Evolutionary conservation across 1,139 yeast species (phyloP).

Genomic region (Saccharomyces pastorianus): DNA sequence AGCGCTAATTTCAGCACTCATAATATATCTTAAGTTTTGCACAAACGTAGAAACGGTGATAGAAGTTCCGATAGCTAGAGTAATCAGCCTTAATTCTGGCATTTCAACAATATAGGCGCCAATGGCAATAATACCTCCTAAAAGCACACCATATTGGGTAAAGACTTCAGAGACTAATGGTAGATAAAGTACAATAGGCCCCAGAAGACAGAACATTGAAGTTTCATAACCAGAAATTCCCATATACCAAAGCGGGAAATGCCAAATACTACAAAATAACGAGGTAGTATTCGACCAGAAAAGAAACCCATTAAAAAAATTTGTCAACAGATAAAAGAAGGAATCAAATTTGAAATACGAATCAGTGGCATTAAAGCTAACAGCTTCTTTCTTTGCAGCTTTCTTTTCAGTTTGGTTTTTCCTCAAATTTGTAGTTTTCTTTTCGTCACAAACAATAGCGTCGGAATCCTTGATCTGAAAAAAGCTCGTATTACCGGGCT

Average conservation of each 20-base stretch:
- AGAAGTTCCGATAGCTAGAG: constrained; percentile 59
- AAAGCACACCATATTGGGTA: constrained; percentile 41
- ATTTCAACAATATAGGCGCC: constrained; percentile 62
- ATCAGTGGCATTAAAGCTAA: constrained; percentile 3
- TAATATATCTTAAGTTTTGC: constrained; percentile 45
- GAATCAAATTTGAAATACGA: constrained; percentile 25
- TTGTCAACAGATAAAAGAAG: constrained; percentile 38
- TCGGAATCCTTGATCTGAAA: constrained; percentile 8
- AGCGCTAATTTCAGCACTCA: constrained; percentile 27
- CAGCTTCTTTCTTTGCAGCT: constrained; percentile 10
- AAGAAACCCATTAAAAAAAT: constrained; percentile 52
- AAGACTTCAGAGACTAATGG: constrained; percentile 49
- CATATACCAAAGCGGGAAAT: constrained; percentile 96
- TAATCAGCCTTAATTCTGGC: constrained; percentile 62
- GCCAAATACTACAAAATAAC: constrained; percentile 83
- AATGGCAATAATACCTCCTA: constrained; percentile 60
- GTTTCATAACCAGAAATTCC: constrained; percentile 94
- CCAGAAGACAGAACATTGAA: constrained; percentile 47
- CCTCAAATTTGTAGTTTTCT: constrained; percentile 4
- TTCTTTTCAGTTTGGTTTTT: background rate
- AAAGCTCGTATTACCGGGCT: constrained; percentile 11
- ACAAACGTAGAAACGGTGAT: constrained; percentile 59
- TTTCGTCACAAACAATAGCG: background rate
- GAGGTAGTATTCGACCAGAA: constrained; percentile 84
- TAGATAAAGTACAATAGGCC: constrained; percentile 50